A percentile compares a stretch with the other conserved stretches of the same genome.
These are phyloP conservation scores for Penicillium freii DNA, from an alignment of 2,329 filamentous ascomycete genomes.

Conservation along the genomic window DNA sequence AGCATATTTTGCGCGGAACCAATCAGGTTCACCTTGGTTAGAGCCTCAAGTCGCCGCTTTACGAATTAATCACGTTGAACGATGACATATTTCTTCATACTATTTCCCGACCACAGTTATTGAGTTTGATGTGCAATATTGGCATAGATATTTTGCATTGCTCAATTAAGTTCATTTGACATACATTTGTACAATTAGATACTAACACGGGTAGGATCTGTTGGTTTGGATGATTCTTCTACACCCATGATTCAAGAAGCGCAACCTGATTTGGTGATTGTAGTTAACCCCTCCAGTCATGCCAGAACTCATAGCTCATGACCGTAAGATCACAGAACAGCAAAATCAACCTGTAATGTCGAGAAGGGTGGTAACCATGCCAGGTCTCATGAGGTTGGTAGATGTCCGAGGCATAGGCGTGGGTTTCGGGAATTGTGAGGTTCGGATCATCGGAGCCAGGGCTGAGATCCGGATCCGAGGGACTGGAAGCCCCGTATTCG, in stretches of 20 bases:
- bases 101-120: not conserved
- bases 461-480: too few species aligned
- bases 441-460: not conserved
- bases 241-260: not conserved
- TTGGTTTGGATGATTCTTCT: not conserved
- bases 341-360: constrained; percentile 54
- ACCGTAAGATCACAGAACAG: constrained; percentile 57
- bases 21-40: not conserved
- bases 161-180: not conserved
- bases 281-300: constrained; percentile 34
- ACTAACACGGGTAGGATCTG: not conserved
- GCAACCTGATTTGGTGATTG: not conserved
- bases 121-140: not conserved
- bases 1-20: not conserved
- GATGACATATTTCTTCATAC: not conserved
- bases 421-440: constrained; percentile 35
- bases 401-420: constrained; percentile 33
- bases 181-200: not conserved
- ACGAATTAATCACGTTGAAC: not conserved
- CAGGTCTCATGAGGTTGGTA: constrained; percentile 39
- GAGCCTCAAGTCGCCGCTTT: not conserved
- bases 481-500: not conserved
- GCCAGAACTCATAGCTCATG: constrained; percentile 59
- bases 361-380: constrained; percentile 42
- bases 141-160: not conserved